Evolutionary conservation across 2,329 filamentous ascomycete genomes (phyloP).

Genomic region (Biscogniauxia sp.): DNA sequence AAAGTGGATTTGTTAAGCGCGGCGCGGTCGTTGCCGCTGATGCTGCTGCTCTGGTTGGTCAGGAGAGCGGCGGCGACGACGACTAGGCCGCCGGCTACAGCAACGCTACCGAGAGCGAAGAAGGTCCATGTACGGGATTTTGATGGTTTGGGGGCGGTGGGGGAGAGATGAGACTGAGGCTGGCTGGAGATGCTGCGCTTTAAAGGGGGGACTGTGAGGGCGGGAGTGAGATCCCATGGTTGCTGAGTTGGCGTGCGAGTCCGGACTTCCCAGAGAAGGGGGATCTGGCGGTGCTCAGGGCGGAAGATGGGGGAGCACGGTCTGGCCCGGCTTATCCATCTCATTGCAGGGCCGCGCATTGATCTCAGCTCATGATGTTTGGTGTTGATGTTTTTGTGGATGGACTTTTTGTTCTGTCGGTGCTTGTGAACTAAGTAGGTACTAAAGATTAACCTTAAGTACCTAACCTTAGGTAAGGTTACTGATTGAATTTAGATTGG

Average conservation of each 20-base stretch:
- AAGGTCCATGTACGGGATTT: background rate
- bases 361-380: slow-evolving; percentile 6
- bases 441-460: too few relatives aligned
- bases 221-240: background rate
- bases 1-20: slow-evolving; percentile 59
- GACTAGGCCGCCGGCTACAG: slow-evolving; percentile 6
- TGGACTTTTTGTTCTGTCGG: too few relatives aligned
- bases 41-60: background rate
- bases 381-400: too few relatives aligned
- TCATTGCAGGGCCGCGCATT: slow-evolving; percentile 11
- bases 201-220: background rate
- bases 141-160: background rate
- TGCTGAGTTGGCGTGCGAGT: background rate
- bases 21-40: slow-evolving; percentile 6
- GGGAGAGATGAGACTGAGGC: background rate
- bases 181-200: background rate
- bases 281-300: background rate
- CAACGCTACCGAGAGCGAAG: background rate
- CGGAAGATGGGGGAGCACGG: slow-evolving; percentile 8
- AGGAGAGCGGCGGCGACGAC: background rate
- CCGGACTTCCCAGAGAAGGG: background rate
- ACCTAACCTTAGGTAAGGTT: too few relatives aligned
- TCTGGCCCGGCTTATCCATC: slow-evolving; percentile 15
- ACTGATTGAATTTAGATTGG: too few relatives aligned
- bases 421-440: too few relatives aligned